phyloP scores from a whole-genome alignment of 2,329 filamentous ascomycete genomes.

The Fusarium neocosmosporiellum region DNA sequence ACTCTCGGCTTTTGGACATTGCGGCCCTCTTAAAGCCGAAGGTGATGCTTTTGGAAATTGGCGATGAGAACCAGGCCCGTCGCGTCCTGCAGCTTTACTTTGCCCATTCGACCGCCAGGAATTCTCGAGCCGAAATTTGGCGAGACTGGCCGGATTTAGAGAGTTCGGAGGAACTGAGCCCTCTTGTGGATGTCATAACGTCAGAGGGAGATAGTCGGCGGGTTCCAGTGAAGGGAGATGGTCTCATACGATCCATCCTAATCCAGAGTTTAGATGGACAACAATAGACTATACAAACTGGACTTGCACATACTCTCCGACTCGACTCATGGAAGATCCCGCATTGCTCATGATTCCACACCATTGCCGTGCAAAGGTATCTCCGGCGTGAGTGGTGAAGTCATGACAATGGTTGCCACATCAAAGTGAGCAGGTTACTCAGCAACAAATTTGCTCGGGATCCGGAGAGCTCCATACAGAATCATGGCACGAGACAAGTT shows the following conservation, averaged over 20 bases:
- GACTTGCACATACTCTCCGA: background rate
- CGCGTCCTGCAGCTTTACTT: slow-evolving; percentile 67
- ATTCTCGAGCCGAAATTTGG: slow-evolving; percentile 73
- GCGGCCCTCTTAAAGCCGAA: slow-evolving; percentile 61
- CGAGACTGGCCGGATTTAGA: slow-evolving; percentile 69
- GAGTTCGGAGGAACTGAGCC: slow-evolving; percentile 43
- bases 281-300: background rate
- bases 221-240: slow-evolving; percentile 59
- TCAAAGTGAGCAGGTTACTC: background rate
- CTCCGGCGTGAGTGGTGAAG: background rate
- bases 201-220: slow-evolving; percentile 10
- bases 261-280: slow-evolving; percentile 15
- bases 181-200: slow-evolving; percentile 37
- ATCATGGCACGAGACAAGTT: background rate
- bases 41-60: slow-evolving; percentile 76
- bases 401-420: slow-evolving; percentile 24
- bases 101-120: slow-evolving; percentile 41
- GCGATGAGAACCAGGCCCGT: slow-evolving; percentile 73
- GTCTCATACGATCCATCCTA: slow-evolving; percentile 59
- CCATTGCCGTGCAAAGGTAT: background rate
- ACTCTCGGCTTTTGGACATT: slow-evolving; percentile 70
- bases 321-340: background rate
- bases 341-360: slow-evolving; percentile 9
- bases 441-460: background rate
- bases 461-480: background rate